A percentile compares a stretch with the other conserved stretches of the same genome.
phyloP scores from a whole-genome alignment of 768 basidiomycete genomes.

The Melanogaster broomeanus region DNA sequence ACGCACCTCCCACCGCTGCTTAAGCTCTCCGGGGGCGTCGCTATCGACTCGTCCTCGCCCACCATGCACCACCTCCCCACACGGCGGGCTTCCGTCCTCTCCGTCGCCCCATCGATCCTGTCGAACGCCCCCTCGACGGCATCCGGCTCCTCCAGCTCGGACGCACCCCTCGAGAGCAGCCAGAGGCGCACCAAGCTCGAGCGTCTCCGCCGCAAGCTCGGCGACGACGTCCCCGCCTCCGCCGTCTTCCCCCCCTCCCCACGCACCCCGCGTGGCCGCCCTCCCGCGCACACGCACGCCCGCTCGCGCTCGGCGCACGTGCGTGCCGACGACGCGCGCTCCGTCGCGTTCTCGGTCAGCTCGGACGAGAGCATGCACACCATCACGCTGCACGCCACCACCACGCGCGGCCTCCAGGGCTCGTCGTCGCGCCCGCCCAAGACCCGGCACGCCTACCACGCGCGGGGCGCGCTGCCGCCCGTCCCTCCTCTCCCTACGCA shows the following conservation, averaged over 20 bases:
- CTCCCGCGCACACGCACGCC: constrained; percentile 1
- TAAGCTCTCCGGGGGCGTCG: constrained; percentile 8
- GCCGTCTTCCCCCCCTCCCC: constrained; percentile 53
- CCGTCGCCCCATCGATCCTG: constrained; percentile 13
- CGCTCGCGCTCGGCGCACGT: constrained; percentile 5
- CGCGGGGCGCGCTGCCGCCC: constrained; percentile 28
- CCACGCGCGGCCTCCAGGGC: constrained; percentile 16
- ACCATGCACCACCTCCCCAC: constrained; percentile 8
- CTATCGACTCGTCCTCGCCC: constrained; percentile 5
- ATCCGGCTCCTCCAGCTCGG: constrained; percentile 18
- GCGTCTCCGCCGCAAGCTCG: constrained; percentile 58
- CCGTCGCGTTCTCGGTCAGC: constrained; percentile 26
- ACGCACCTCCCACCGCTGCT: constrained; percentile 29
- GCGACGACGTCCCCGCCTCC: constrained; percentile 60
- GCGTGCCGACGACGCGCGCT: constrained; percentile 19
- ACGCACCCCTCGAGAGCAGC: constrained; percentile 40
- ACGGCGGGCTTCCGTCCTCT: constrained; percentile 21
- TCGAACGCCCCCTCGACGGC: constrained; percentile 28
- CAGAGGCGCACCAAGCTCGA: constrained; percentile 63
- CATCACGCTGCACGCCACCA: constrained; percentile 18
- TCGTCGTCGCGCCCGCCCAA: constrained; percentile 10
- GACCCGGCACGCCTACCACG: constrained; percentile 14
- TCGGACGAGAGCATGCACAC: constrained; percentile 29
- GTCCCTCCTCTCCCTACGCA: constrained; percentile 24
- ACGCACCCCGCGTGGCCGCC: background rate